Evolutionary conservation across 2,329 filamentous ascomycete genomes (phyloP).

Genomic region (Cephalotrichum gorgonifer): DNA sequence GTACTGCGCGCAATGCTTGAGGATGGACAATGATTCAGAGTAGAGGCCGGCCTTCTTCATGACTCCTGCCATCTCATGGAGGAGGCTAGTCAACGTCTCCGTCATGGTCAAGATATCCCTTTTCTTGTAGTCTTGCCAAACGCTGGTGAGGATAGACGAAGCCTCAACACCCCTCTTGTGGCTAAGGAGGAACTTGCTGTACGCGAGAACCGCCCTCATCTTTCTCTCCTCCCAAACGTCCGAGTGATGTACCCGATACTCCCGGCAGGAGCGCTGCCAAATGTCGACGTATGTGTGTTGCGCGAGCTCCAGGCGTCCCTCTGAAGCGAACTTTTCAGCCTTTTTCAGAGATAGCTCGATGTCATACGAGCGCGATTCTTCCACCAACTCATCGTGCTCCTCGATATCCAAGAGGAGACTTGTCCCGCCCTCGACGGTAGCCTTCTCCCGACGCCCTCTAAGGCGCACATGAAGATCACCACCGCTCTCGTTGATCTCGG

Average conservation of each 20-base stretch:
- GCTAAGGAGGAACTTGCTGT: conserved; percentile 32
- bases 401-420: conserved; percentile 26
- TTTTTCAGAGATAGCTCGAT: conserved; percentile 10
- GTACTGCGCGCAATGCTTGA: conserved; percentile 27
- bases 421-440: conserved; percentile 10
- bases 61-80: conserved; percentile 28
- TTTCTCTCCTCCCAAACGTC: conserved; percentile 36
- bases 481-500: conserved; percentile 11
- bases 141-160: conserved; percentile 29
- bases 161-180: conserved; percentile 33
- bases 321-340: conserved; percentile 24
- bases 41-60: conserved; percentile 34
- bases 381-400: conserved; percentile 24
- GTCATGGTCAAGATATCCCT: conserved; percentile 25
- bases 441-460: conserved; percentile 12
- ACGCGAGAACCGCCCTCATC: conserved; percentile 31
- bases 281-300: conserved; percentile 37
- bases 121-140: conserved; percentile 38
- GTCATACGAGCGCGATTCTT: conserved; percentile 12
- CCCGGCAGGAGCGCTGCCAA: conserved; percentile 38
- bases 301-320: conserved; percentile 21
- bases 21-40: conserved; percentile 32
- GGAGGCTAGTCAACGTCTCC: conserved; percentile 23
- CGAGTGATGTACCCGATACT: conserved; percentile 28
- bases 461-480: conserved; percentile 18